Conservation (phyloP, 495 filamentous ascomycete species). For the Staphylotrichum longicolle region DNA sequence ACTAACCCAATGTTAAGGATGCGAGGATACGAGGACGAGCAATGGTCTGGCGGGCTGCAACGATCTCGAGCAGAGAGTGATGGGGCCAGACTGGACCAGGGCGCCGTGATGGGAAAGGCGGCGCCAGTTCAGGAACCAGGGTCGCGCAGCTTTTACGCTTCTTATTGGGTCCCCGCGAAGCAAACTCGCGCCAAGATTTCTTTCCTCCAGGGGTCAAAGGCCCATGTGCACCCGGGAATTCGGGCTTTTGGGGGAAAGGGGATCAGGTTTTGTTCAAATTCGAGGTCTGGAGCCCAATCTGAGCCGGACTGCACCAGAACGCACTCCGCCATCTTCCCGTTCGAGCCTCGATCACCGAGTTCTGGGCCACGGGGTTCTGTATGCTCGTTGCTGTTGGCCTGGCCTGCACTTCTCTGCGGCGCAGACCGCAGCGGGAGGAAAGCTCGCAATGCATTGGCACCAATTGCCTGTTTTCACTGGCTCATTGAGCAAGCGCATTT, state of each 20-base stretch:
- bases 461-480: no score
- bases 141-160: slow-evolving; percentile 2
- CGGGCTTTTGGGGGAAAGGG: not conserved
- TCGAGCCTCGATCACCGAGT: no score
- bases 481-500: no score
- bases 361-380: no score
- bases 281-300: no score
- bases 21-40: slow-evolving; percentile 9
- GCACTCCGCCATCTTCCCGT: no score
- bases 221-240: not conserved
- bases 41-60: slow-evolving; percentile 10
- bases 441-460: no score
- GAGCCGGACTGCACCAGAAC: no score
- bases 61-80: not conserved
- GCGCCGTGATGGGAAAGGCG: slow-evolving; percentile 15
- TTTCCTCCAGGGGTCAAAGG: not conserved
- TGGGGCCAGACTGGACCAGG: not conserved
- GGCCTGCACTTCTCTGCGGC: no score
- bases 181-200: slow-evolving; percentile 5
- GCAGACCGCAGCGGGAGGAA: no score
- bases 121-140: slow-evolving; percentile 14
- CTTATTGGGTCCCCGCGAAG: slow-evolving; percentile 12
- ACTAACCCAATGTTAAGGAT: not conserved
- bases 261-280: no score
- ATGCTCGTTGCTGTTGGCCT: no score